Percentiles rank a stretch among this genome's conserved stretches.
phyloP scores from a whole-genome alignment of 176 grass and related monocot genomes.

The Saccharum spontaneum region DNA sequence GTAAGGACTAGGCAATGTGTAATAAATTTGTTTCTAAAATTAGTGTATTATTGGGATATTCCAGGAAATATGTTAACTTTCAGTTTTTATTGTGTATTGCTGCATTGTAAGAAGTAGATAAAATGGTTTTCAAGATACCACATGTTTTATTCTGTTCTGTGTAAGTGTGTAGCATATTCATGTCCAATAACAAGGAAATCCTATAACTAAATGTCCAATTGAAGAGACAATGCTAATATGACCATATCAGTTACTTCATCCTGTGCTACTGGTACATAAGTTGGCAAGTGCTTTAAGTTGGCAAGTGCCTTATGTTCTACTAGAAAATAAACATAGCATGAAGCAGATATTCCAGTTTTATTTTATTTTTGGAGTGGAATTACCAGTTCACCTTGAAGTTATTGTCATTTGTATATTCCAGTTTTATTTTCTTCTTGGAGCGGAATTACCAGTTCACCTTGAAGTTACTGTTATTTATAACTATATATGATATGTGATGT shows the following conservation, averaged over 20 bases:
- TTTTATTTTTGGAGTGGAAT: neutral
- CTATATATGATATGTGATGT: neutral
- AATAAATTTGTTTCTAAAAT: conserved; percentile 5
- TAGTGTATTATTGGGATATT: conserved; percentile 12
- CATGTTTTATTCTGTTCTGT: conserved; percentile 16
- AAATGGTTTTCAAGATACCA: neutral
- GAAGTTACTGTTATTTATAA: neutral
- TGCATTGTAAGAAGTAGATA: conserved; percentile 16
- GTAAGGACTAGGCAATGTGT: conserved; percentile 17
- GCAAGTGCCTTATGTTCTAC: conserved; percentile 9
- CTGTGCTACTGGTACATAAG: neutral
- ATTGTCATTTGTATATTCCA: neutral
- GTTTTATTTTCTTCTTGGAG: neutral
- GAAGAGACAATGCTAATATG: neutral
- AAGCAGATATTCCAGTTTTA: conserved; percentile 21
- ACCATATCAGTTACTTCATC: conserved; percentile 18
- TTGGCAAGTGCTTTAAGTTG: neutral
- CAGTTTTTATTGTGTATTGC: neutral
- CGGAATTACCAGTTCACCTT: neutral
- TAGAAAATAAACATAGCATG: conserved; percentile 9
- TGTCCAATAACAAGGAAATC: neutral
- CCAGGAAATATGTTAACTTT: neutral
- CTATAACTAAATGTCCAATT: neutral
- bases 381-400: neutral
- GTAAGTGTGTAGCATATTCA: neutral